Base-by-base conservation (phyloP, 805 yeast species). In the Teunomyces panamensis region DNA sequence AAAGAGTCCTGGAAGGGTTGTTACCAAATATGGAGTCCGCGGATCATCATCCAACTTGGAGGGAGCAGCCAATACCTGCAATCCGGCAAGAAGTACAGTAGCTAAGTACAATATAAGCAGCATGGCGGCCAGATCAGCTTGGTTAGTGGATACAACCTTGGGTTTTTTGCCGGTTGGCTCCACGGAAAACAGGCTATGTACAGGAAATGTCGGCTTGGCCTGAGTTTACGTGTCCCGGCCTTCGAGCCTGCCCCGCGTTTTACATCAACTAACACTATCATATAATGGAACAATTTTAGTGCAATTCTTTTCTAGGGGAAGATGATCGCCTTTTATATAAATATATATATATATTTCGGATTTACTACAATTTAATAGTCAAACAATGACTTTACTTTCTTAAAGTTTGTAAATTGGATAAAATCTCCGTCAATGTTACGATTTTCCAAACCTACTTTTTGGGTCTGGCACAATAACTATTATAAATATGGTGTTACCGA, bases 1-100 rank as follows among this genome's bases (percentile, higher is more conserved):
- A 45, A 59, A 49, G 30, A 73, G 54, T 4, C 77, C 77, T 1
- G 78, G 77, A 36, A 73, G 63, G 24, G 54, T 49, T 1, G 64
- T 54, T 27, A 73, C 77, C 35, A 67, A 48, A 43, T 53, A 62
- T 27, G 52, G 49, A 37, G 52, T 50, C 24, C 51, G 49, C 17
- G 41, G 43, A 10, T 48, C 34, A 9, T 51, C 48, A 4, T 46
- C 49, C 16, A 30, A 36, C 41, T 50, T 50, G 16, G 52, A 41
- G 1, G 53, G 52, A 24, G 44, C 33, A 10, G 44, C 50, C 37
- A 28, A 16, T 8, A 32, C 44, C 16, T 28, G 42, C 5, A 42
- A 34, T 7, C 30, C 41, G 10, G 27, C 29, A 11, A 13, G 13
- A 39, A 39, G 33, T 28, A 30, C 33, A 14, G 34, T 16, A 28